A percentile compares a stretch with the other conserved stretches of the same genome.
Conservation (phyloP, 805 yeast species). For the Candida loeiensis region DNA sequence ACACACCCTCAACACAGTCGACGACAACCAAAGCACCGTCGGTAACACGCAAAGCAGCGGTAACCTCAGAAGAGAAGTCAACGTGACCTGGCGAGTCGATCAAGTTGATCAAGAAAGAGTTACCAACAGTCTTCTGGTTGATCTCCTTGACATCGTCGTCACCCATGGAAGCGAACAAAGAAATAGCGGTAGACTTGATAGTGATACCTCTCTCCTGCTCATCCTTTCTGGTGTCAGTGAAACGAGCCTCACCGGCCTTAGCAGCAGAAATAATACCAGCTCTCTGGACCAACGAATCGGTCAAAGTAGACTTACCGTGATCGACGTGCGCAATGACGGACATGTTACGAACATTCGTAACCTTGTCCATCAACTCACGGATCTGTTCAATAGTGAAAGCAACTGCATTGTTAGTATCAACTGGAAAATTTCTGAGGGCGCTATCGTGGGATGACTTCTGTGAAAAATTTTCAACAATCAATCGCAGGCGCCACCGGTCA, state of each 20-base stretch:
- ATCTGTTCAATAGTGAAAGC: slow-evolving; percentile 70
- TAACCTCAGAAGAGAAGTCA: slow-evolving; percentile 99
- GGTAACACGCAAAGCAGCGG: slow-evolving; percentile 99
- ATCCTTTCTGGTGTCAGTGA: slow-evolving; percentile 99
- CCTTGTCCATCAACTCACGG: slow-evolving; percentile 99
- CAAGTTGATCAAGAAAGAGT: slow-evolving; percentile 94
- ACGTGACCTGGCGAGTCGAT: slow-evolving; percentile 99
- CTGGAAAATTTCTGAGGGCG: background rate
- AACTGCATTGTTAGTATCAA: slow-evolving; percentile 38
- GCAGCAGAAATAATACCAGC: slow-evolving; percentile 99
- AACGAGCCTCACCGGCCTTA: slow-evolving; percentile 99
- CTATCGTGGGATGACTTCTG: background rate
- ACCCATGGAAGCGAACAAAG: slow-evolving; percentile 83
- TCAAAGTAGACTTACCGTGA: slow-evolving; percentile 99
- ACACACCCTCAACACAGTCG: slow-evolving; percentile 99
- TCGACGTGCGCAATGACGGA: slow-evolving; percentile 99
- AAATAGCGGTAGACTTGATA: slow-evolving; percentile 97
- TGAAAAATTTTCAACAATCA: background rate
- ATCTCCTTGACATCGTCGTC: slow-evolving; percentile 87
- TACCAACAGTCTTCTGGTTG: slow-evolving; percentile 89
- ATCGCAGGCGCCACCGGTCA: background rate
- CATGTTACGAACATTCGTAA: slow-evolving; percentile 99
- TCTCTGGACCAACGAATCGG: slow-evolving; percentile 98
- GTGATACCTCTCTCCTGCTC: slow-evolving; percentile 99
- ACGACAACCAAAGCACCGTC: slow-evolving; percentile 99